Evolutionary conservation across 352 stramenopile genomes (phyloP), one percentile per base, ranked within the genome.

Genomic region (Phytophthora sansomeana): DNA sequence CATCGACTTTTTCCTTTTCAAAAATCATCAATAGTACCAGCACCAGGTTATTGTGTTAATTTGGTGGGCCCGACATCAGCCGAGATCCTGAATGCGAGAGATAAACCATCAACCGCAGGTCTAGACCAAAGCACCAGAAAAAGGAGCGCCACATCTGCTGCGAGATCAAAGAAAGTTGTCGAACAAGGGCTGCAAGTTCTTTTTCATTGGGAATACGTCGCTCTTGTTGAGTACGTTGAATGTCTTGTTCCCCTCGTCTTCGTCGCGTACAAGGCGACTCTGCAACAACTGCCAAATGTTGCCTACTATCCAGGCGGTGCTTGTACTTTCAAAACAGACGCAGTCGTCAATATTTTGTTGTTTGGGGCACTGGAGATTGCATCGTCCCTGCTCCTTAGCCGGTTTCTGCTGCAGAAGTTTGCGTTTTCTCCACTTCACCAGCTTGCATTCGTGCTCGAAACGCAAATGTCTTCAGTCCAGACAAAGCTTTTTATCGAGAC

Each of bases 151-250:
- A 16, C 10, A 38, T 13, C 32, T 13, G 32, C 32, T 38, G 32
- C 13, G 10, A 38, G 32, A 13, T 38, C 32, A 16, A 38, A 38
- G 8, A 38, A 38, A 38, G 32, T 38, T 13, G 32, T 38, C 9
- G 32, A 52, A 16, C 28, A 67, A 16, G 38, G 33, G 5, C n/a
- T 73, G n/a, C 65, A 68, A 32, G 28, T 74, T 38, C 50, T 77
- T 1, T 80, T 72, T 51, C 56, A 47, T 7, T 69, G 61, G 41
- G 72, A 77, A 60, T n/a, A n/a, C n/a, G n/a, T n/a, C n/a, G n/a
- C n/a, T n/a, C n/a, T n/a, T n/a, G n/a, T n/a, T n/a, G n/a, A 80
- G 58, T 80, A 80, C 46, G 52, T 80, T 41, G 67, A 76, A 46
- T 76, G 62, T 28, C 54, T 74, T 28, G 54, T 77, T 11, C 72